Conservation (phyloP, 768 basidiomycete species). For the Boletus pseudopeckii region DNA sequence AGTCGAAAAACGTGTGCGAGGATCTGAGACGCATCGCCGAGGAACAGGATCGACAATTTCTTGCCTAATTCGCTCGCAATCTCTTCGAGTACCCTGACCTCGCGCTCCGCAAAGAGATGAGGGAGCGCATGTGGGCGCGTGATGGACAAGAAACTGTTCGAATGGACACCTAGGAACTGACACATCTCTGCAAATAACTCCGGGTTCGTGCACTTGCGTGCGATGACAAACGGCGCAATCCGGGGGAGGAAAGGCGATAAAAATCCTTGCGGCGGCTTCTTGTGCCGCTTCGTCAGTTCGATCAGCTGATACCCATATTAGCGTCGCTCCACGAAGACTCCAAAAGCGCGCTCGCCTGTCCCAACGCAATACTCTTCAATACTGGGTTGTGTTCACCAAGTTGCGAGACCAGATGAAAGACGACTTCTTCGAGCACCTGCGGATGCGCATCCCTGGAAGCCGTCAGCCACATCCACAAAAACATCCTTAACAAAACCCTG, state of each 20-base stretch:
- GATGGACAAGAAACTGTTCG: slow-evolving; percentile 58
- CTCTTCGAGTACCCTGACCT: slow-evolving; percentile 54
- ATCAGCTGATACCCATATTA: slow-evolving; percentile 45
- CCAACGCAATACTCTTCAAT: slow-evolving; percentile 63
- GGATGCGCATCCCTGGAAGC: slow-evolving; percentile 43
- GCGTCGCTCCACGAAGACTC: neutral
- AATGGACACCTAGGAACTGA: slow-evolving; percentile 58
- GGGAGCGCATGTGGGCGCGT: slow-evolving; percentile 69
- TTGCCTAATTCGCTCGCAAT: slow-evolving; percentile 53
- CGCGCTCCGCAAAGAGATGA: slow-evolving; percentile 58
- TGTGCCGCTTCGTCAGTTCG: slow-evolving; percentile 51
- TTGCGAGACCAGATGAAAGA: slow-evolving; percentile 63
- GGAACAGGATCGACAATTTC: slow-evolving; percentile 47
- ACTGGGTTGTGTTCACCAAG: slow-evolving; percentile 66
- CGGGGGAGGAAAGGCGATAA: slow-evolving; percentile 66
- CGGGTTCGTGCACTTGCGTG: slow-evolving; percentile 56
- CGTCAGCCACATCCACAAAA: slow-evolving; percentile 3
- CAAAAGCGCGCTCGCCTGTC: slow-evolving; percentile 47
- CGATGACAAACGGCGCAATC: slow-evolving; percentile 63
- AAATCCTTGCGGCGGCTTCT: slow-evolving; percentile 62
- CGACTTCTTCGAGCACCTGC: slow-evolving; percentile 54
- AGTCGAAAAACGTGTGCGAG: slow-evolving; percentile 67
- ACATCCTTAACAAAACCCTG: neutral
- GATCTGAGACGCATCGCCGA: slow-evolving; percentile 56
- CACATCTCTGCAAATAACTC: slow-evolving; percentile 60